phyloP scores from a whole-genome alignment of 441 rosid genomes.

The Erodium texanum region DNA sequence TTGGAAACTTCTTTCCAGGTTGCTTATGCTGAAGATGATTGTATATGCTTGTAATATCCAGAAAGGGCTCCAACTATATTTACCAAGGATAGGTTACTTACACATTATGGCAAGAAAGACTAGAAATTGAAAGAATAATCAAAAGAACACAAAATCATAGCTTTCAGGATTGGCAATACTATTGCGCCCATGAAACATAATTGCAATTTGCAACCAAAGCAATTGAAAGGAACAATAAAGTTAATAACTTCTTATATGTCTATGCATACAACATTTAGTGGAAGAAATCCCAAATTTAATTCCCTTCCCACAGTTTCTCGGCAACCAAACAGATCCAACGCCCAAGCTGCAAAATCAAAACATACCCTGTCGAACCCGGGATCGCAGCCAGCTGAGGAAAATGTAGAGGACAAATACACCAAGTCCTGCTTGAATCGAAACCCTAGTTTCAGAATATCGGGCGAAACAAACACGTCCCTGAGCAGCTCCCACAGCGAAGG shows the following conservation, averaged over 20 bases:
- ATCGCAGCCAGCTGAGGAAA: slow-evolving; percentile 50
- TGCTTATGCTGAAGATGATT: slow-evolving; percentile 48
- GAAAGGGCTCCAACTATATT: not conserved
- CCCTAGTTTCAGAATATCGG: slow-evolving; percentile 69
- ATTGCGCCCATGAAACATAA: not conserved
- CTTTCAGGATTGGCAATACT: not conserved
- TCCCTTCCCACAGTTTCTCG: not conserved
- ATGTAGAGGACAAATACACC: slow-evolving; percentile 72
- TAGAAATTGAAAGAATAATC: not conserved
- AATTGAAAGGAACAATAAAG: too few relatives aligned
- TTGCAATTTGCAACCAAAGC: not conserved
- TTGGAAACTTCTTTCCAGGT: slow-evolving; percentile 45
- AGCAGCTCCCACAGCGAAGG: slow-evolving; percentile 50
- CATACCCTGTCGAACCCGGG: slow-evolving; percentile 56
- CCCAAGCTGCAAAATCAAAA: not conserved
- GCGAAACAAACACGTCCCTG: slow-evolving; percentile 50
- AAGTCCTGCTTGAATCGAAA: slow-evolving; percentile 84
- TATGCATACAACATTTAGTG: too few relatives aligned
- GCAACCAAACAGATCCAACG: not conserved
- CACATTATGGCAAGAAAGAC: not conserved
- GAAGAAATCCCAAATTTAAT: not conserved
- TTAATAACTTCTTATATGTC: too few relatives aligned
- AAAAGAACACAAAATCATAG: not conserved
- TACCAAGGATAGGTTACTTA: not conserved
- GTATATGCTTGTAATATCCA: slow-evolving; percentile 27